Evolutionary conservation across 169 alveolate genomes (phyloP).

Genomic region (Plasmodium chabaudi): DNA sequence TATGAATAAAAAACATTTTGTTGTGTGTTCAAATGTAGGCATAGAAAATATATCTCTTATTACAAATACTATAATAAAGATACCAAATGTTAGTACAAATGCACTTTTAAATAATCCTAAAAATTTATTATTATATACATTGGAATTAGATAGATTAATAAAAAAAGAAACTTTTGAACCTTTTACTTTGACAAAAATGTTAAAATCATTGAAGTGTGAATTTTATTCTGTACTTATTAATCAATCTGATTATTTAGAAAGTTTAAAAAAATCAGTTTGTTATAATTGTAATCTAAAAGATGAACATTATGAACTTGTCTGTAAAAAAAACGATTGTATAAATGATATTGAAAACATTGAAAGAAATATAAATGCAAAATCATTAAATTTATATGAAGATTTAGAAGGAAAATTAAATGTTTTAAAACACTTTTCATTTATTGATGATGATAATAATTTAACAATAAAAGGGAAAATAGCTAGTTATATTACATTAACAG

Average conservation of each 20-base stretch:
- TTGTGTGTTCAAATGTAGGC: conserved; percentile 76
- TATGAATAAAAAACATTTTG: conserved; percentile 60
- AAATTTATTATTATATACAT: conserved; percentile 71
- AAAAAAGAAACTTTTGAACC: conserved; percentile 80
- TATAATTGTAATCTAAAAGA: conserved; percentile 84
- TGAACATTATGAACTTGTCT: conserved; percentile 81
- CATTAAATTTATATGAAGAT: conserved; percentile 87
- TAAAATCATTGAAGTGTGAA: conserved; percentile 81
- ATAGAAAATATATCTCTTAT: conserved; percentile 79
- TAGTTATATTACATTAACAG: conserved; percentile 88
- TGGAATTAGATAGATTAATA: conserved; percentile 79
- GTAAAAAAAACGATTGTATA: conserved; percentile 75
- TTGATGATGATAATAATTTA: conserved; percentile 85
- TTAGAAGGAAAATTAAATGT: conserved; percentile 88
- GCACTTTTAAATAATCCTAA: conserved; percentile 58
- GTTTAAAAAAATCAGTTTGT: conserved; percentile 78
- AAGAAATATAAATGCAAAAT: conserved; percentile 84
- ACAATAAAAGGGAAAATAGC: conserved; percentile 92
- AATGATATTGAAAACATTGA: conserved; percentile 83
- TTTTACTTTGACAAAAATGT: conserved; percentile 80
- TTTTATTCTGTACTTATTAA: conserved; percentile 82
- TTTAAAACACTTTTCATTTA: conserved; percentile 85
- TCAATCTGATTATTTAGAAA: conserved; percentile 82
- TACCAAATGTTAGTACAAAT: conserved; percentile 53
- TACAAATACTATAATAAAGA: conserved; percentile 77